Conservation (phyloP, 1,284 basidiomycete species). For the Chondrostereum purpureum region DNA sequence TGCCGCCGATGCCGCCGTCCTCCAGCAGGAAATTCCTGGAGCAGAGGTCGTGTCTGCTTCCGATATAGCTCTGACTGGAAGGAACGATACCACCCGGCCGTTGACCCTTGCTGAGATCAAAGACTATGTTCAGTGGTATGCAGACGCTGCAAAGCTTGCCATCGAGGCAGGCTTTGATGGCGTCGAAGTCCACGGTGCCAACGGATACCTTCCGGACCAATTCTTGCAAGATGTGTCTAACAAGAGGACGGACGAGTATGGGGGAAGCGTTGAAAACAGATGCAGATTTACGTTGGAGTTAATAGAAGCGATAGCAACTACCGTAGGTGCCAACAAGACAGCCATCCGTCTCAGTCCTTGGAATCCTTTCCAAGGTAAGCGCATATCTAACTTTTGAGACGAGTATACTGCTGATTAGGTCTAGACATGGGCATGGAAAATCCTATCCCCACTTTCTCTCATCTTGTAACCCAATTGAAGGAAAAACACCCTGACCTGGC, state of each 20-base stretch:
- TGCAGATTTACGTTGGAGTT: slow-evolving; percentile 41
- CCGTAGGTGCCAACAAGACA: slow-evolving; percentile 32
- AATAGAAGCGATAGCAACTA: slow-evolving; percentile 30
- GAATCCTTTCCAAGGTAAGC: slow-evolving; percentile 26
- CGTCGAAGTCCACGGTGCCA: slow-evolving; percentile 31
- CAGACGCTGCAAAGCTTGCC: slow-evolving; percentile 31
- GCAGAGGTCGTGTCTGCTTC: slow-evolving; percentile 32
- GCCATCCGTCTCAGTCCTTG: slow-evolving; percentile 50
- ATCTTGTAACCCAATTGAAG: slow-evolving; percentile 27
- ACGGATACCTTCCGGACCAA: slow-evolving; percentile 38
- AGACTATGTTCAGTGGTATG: slow-evolving; percentile 27
- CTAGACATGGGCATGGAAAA: slow-evolving; percentile 42
- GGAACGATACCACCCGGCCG: slow-evolving; percentile 16
- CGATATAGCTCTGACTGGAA: slow-evolving; percentile 25
- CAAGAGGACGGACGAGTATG: slow-evolving; percentile 48
- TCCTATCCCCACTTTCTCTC: slow-evolving; percentile 36
- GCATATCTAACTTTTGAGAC: not conserved
- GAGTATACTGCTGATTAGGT: not conserved
- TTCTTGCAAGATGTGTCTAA: slow-evolving; percentile 38
- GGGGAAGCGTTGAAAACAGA: slow-evolving; percentile 47
- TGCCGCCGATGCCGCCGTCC: slow-evolving; percentile 20
- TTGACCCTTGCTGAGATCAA: slow-evolving; percentile 30
- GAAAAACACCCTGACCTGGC: slow-evolving; percentile 40
- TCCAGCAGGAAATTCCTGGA: slow-evolving; percentile 3
- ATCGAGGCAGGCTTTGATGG: slow-evolving; percentile 44